A percentile compares a stretch with the other conserved stretches of the same genome.
Evolutionary conservation across 805 yeast species (phyloP).

Genomic region (Hanseniaspora osmophila): DNA sequence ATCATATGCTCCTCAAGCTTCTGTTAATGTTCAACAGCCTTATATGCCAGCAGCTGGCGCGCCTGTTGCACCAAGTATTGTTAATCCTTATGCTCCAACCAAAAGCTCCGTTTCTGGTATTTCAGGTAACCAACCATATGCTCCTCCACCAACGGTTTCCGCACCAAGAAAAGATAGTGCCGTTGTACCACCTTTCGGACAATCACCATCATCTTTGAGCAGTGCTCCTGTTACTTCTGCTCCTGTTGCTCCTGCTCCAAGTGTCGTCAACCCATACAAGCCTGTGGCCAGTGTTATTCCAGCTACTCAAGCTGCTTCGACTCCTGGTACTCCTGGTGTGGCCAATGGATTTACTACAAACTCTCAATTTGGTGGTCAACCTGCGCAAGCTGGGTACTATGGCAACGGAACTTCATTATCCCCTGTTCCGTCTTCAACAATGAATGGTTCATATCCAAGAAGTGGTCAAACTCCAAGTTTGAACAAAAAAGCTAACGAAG

Average conservation of each 20-base stretch:
- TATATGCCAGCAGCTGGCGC: conserved; percentile 1
- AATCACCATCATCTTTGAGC: conserved; percentile 16
- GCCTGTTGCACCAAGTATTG: conserved; percentile 11
- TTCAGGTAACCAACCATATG: conserved; percentile 14
- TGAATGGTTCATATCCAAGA: conserved; percentile 19
- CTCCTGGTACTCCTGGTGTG: too few relatives aligned
- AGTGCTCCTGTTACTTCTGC: conserved; percentile 15
- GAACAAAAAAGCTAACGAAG: conserved; percentile 23
- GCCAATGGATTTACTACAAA: too few relatives aligned
- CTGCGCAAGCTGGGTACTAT: conserved; percentile 9
- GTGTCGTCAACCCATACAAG: conserved; percentile 33
- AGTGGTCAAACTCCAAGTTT: conserved; percentile 25
- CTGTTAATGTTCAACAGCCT: conserved; percentile 3
- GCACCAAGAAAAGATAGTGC: conserved; percentile 15
- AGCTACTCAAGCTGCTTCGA: background rate
- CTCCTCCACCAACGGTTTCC: conserved; percentile 12
- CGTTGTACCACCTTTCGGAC: conserved; percentile 12
- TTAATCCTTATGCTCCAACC: conserved; percentile 1
- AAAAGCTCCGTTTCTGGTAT: conserved; percentile 6
- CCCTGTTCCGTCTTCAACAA: conserved; percentile 14
- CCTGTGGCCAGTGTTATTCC: background rate
- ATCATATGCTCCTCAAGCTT: conserved; percentile 3
- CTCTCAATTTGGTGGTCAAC: too few relatives aligned
- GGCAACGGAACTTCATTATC: conserved; percentile 25
- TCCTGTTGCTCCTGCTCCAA: conserved; percentile 9